Percentiles rank a stretch among this genome's conserved stretches.
These are phyloP conservation scores for Alternaria tenuissima DNA, from an alignment of 2,329 filamentous ascomycete genomes.

Conservation along the genomic window DNA sequence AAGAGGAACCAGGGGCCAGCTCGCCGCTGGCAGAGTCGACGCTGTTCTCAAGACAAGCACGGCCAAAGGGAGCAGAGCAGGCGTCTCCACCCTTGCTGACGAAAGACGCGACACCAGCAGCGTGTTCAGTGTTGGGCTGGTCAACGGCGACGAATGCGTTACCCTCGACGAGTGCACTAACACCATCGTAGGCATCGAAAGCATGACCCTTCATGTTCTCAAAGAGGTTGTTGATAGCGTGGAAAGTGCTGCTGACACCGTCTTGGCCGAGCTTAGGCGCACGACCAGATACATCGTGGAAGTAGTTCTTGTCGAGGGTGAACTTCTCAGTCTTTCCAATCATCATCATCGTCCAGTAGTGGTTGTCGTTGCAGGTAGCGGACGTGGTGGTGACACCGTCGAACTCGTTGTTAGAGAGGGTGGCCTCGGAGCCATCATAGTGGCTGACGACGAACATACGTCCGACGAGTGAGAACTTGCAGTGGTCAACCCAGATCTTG, in stretches of 20 bases:
- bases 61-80: slow-evolving; percentile 28
- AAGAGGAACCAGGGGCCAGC: slow-evolving; percentile 18
- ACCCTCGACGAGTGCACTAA: slow-evolving; percentile 51
- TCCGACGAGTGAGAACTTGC: slow-evolving; percentile 55
- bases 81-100: slow-evolving; percentile 39
- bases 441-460: slow-evolving; percentile 56
- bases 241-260: slow-evolving; percentile 30
- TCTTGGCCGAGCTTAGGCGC: slow-evolving; percentile 54
- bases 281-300: slow-evolving; percentile 57
- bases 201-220: slow-evolving; percentile 53
- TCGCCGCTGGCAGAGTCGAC: slow-evolving; percentile 32
- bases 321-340: slow-evolving; percentile 52
- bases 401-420: slow-evolving; percentile 59
- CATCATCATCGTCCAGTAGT: slow-evolving; percentile 59
- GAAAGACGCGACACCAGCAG: slow-evolving; percentile 37
- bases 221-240: slow-evolving; percentile 45
- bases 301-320: slow-evolving; percentile 57
- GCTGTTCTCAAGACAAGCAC: slow-evolving; percentile 28
- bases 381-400: slow-evolving; percentile 56
- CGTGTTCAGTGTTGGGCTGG: slow-evolving; percentile 48
- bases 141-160: slow-evolving; percentile 56
- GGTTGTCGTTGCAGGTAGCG: slow-evolving; percentile 55
- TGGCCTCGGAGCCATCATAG: slow-evolving; percentile 49
- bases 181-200: slow-evolving; percentile 51
- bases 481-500: slow-evolving; percentile 50